Evolutionary conservation across 176 grass and related monocot species (phyloP).

Genomic region (Hordeum vulgare): DNA sequence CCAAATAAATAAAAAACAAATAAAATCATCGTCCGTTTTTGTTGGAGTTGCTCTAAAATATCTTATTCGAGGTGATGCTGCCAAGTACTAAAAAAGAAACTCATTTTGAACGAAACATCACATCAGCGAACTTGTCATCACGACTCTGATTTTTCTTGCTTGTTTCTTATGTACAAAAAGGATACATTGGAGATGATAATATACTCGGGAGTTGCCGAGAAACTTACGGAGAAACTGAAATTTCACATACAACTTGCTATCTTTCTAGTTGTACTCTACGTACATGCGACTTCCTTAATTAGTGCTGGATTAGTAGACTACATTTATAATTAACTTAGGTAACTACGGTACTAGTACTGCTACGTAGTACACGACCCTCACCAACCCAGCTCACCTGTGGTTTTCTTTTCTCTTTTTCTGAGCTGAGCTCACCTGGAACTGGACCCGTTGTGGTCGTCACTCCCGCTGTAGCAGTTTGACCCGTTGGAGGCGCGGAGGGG

Average conservation of each 20-base stretch:
- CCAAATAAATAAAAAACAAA: too few relatives aligned
- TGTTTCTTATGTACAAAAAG: background rate
- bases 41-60: too few relatives aligned
- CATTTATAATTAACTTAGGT: background rate
- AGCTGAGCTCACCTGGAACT: slow-evolving; percentile 24
- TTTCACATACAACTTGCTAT: background rate
- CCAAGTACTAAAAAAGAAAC: too few relatives aligned
- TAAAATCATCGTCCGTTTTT: too few relatives aligned
- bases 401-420: too few relatives aligned
- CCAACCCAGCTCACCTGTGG: background rate
- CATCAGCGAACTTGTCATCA: background rate
- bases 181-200: background rate
- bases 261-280: background rate
- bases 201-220: background rate
- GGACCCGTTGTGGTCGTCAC: slow-evolving; percentile 26
- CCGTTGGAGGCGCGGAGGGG: slow-evolving; percentile 27
- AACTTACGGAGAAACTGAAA: background rate
- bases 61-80: background rate
- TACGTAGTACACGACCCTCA: background rate
- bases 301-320: background rate
- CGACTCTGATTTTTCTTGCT: background rate
- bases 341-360: background rate
- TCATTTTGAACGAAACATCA: background rate
- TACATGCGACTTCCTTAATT: background rate
- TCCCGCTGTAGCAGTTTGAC: slow-evolving; percentile 11